These are phyloP conservation scores for Tylopilus intermedius DNA, from an alignment of 768 basidiomycete genomes.

Conservation along the genomic window DNA sequence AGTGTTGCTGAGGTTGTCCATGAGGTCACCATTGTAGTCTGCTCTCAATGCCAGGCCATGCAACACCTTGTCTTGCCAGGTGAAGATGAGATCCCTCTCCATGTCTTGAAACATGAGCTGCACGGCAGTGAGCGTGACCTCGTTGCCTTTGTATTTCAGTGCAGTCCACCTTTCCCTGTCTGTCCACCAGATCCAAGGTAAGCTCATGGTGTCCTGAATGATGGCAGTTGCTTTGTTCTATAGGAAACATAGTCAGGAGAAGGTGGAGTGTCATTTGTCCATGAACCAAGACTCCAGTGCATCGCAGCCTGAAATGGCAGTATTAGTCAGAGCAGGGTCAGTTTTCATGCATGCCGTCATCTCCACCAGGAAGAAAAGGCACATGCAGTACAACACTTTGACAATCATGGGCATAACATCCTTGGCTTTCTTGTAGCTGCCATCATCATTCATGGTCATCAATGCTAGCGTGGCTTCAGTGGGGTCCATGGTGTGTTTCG, in stretches of 20 bases:
- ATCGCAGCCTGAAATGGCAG: background rate
- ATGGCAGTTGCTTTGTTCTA: slow-evolving; percentile 4
- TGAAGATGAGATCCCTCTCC: background rate
- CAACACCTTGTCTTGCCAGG: slow-evolving; percentile 17
- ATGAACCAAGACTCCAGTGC: background rate
- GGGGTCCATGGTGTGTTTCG: background rate
- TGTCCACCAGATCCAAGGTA: slow-evolving; percentile 7
- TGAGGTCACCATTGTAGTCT: slow-evolving; percentile 4
- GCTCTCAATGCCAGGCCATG: slow-evolving; percentile 2
- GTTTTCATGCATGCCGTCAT: background rate
- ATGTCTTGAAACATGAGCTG: background rate
- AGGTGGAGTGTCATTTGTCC: slow-evolving; percentile 4
- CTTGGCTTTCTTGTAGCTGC: slow-evolving; percentile 17
- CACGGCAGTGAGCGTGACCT: background rate
- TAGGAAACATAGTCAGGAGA: slow-evolving; percentile 3
- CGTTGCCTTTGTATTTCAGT: slow-evolving; percentile 2
- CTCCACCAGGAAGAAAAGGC: slow-evolving; percentile 2
- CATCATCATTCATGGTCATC: background rate
- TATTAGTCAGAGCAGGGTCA: background rate
- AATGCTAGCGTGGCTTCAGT: background rate
- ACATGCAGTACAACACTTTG: slow-evolving; percentile 10
- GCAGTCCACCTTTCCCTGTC: background rate
- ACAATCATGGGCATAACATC: slow-evolving; percentile 6
- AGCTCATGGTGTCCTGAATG: background rate
- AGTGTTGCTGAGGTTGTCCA: slow-evolving; percentile 19